These are phyloP conservation scores for Alloteropsis semialata DNA, from an alignment of 176 grass and related monocot species.

Conservation along the genomic window DNA sequence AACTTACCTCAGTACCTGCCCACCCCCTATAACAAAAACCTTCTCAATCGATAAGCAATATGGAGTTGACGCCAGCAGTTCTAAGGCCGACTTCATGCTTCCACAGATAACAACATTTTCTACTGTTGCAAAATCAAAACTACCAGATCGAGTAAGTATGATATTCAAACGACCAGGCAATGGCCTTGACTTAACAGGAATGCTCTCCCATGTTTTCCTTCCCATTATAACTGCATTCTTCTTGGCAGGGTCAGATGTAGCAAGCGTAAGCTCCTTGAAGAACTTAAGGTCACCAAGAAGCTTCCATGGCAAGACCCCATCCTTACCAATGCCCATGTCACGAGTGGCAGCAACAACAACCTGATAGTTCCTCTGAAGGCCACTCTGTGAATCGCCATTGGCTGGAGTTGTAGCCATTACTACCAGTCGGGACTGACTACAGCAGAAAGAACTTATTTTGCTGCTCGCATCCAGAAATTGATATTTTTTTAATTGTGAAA, in stretches of 20 bases:
- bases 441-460: background rate
- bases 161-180: slow-evolving; percentile 79
- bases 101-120: slow-evolving; percentile 78
- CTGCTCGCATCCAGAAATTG: background rate
- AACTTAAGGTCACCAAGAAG: slow-evolving; percentile 71
- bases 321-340: slow-evolving; percentile 85
- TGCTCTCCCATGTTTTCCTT: slow-evolving; percentile 87
- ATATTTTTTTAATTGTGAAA: slow-evolving; percentile 3
- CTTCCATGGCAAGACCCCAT: slow-evolving; percentile 74
- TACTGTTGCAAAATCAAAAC: slow-evolving; percentile 64
- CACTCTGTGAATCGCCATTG: slow-evolving; percentile 36
- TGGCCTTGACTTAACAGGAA: slow-evolving; percentile 60
- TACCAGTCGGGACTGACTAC: background rate
- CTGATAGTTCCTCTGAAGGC: slow-evolving; percentile 57
- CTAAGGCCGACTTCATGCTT: slow-evolving; percentile 70
- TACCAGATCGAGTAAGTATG: slow-evolving; percentile 73
- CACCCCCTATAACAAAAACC: slow-evolving; percentile 83
- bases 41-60: slow-evolving; percentile 83
- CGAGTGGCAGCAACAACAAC: slow-evolving; percentile 75
- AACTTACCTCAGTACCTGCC: slow-evolving; percentile 65
- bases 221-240: slow-evolving; percentile 94
- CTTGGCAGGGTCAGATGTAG: slow-evolving; percentile 66
- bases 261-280: slow-evolving; percentile 76
- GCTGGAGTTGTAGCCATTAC: slow-evolving; percentile 15
- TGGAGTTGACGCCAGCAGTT: slow-evolving; percentile 59